Conservation (phyloP, 768 basidiomycete genomes). For the Russula sp. region DNA sequence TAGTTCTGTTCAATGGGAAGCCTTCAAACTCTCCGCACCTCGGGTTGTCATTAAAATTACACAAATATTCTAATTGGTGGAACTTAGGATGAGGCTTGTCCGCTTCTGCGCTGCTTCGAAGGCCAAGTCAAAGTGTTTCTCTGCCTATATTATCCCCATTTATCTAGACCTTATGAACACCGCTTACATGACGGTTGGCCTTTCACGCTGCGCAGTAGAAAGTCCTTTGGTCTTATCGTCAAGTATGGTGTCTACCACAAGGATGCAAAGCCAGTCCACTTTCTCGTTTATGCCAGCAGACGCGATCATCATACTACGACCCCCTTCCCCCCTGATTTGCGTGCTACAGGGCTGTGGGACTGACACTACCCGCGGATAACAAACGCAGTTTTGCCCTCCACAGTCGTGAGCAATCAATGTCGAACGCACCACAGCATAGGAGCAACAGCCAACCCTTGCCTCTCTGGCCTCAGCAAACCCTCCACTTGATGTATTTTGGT, state of each 20-base stretch:
- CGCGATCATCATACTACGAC: slow-evolving; percentile 64
- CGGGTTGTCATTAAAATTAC: no score
- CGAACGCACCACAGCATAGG: background rate
- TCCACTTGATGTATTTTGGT: slow-evolving; percentile 33
- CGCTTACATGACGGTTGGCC: slow-evolving; percentile 44
- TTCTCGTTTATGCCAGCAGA: slow-evolving; percentile 72
- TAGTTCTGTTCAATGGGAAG: no score
- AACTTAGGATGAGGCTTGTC: slow-evolving; percentile 25
- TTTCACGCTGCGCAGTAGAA: slow-evolving; percentile 50
- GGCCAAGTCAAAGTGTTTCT: slow-evolving; percentile 27
- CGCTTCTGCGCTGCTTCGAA: slow-evolving; percentile 15
- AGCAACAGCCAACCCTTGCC: slow-evolving; percentile 22
- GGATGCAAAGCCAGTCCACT: slow-evolving; percentile 47
- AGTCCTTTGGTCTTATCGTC: slow-evolving; percentile 60
- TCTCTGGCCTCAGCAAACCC: no score
- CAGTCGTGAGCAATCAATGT: background rate
- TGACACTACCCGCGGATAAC: slow-evolving; percentile 40
- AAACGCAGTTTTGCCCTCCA: slow-evolving; percentile 43
- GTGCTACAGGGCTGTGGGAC: no score
- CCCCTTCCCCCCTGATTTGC: slow-evolving; percentile 33
- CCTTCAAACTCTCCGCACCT: no score
- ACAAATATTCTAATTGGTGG: background rate
- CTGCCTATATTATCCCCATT: slow-evolving; percentile 29
- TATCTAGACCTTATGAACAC: background rate
- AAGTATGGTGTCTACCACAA: slow-evolving; percentile 66